Conservation (phyloP, 768 basidiomycete genomes). For the Holtermannia corniformis region DNA sequence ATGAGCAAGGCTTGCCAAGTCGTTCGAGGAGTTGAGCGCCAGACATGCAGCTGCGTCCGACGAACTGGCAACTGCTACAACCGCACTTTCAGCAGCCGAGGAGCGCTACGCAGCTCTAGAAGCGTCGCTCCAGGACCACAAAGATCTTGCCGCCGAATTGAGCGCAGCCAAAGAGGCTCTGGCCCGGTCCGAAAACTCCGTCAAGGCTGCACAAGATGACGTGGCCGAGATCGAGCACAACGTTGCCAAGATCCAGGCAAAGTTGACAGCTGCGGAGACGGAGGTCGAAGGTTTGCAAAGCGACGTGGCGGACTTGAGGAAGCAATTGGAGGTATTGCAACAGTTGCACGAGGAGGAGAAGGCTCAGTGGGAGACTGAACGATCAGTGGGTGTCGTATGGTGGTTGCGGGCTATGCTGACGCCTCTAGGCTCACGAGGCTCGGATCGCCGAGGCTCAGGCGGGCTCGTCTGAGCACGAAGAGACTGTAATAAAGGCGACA, state of each 20-base stretch:
- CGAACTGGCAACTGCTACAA: too few relatives aligned
- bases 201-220: not conserved
- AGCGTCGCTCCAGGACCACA: not conserved
- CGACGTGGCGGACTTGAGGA: not conserved
- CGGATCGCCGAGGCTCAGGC: not conserved
- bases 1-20: not conserved
- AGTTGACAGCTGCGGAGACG: not conserved
- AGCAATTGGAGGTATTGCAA: not conserved
- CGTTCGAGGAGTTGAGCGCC: not conserved
- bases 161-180: not conserved
- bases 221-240: not conserved
- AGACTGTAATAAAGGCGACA: not conserved
- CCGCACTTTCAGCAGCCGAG: too few relatives aligned
- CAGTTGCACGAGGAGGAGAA: not conserved
- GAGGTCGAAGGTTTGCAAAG: not conserved
- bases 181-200: too few relatives aligned
- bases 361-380: too few relatives aligned
- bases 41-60: not conserved
- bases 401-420: too few relatives aligned
- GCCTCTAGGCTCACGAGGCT: not conserved
- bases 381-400: too few relatives aligned
- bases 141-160: not conserved
- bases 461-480: not conserved
- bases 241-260: not conserved
- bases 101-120: not conserved